Evolutionary conservation across 768 basidiomycete species (phyloP).

Genomic region (Grammothele lineata): DNA sequence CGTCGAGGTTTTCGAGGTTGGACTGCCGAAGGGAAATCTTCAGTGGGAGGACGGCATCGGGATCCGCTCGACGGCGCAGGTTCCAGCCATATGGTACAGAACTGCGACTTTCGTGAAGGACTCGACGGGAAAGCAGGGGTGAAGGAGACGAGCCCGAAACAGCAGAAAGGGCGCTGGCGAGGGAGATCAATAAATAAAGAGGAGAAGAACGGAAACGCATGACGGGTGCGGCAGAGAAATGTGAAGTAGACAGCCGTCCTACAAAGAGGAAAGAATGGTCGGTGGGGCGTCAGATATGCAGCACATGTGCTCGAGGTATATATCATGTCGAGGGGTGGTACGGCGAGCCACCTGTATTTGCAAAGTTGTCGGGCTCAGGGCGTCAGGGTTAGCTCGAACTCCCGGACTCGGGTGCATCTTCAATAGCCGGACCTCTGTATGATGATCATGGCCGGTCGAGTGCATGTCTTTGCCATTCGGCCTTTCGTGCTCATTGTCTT

Average conservation of each 20-base stretch:
- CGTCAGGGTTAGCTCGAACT: too few relatives aligned
- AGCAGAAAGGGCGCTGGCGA: not conserved
- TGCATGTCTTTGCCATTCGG: too few relatives aligned
- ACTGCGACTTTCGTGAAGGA: not conserved
- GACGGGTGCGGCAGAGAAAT: not conserved
- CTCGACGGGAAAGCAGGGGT: not conserved
- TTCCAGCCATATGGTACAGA: not conserved
- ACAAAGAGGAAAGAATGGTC: too few relatives aligned
- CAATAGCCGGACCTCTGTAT: too few relatives aligned
- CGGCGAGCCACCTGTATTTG: too few relatives aligned
- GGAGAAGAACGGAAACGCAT: not conserved
- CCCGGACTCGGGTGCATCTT: too few relatives aligned
- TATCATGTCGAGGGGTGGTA: too few relatives aligned
- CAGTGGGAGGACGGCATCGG: conserved; percentile 38
- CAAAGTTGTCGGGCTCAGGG: too few relatives aligned
- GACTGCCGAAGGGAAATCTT: conserved; percentile 45
- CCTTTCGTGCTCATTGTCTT: too few relatives aligned
- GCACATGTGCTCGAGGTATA: too few relatives aligned
- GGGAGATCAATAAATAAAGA: not conserved
- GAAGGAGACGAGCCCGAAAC: not conserved
- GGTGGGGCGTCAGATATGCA: too few relatives aligned
- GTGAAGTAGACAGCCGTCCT: not conserved
- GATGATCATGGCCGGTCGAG: too few relatives aligned
- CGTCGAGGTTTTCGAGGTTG: conserved; percentile 43
- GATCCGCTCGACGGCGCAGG: conserved; percentile 28